Evolutionary conservation across 2,329 filamentous ascomycete species (phyloP).

Genomic region (Fusarium austroafricanum): DNA sequence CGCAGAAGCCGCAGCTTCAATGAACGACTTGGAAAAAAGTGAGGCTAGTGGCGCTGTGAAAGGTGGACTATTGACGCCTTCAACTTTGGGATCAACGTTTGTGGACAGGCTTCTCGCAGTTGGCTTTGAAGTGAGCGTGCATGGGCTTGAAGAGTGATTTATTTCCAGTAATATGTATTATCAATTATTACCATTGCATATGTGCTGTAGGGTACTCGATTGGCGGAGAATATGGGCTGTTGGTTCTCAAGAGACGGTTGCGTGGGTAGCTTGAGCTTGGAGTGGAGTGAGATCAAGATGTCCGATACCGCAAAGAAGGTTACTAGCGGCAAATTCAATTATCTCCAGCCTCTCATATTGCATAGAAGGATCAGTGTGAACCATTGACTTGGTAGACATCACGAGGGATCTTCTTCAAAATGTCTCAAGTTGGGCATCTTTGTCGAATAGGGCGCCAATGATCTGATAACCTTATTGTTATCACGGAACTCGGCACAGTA

Average conservation of each 20-base stretch:
- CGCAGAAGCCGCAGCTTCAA: not conserved
- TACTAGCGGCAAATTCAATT: not conserved
- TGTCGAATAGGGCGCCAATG: not conserved
- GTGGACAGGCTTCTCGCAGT: not conserved
- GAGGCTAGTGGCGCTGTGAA: not conserved
- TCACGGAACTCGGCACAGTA: slow-evolving; percentile 6
- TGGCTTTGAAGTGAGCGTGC: not conserved
- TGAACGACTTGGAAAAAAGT: not conserved
- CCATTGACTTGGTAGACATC: not conserved
- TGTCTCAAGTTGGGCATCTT: not conserved
- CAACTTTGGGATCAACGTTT: not conserved
- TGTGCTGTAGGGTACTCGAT: not conserved
- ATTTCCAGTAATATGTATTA: not conserved
- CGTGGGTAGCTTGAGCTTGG: not conserved
- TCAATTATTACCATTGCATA: not conserved
- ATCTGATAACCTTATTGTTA: slow-evolving; percentile 9
- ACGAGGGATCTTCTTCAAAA: not conserved
- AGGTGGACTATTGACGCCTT: not conserved
- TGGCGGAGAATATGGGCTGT: not conserved
- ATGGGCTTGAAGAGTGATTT: not conserved
- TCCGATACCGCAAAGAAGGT: not conserved
- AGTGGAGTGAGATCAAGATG: not conserved
- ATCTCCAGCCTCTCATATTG: not conserved
- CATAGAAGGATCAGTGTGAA: not conserved
- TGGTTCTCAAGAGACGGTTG: not conserved